These are phyloP conservation scores for Staphylotrichum tortipilum DNA, from an alignment of 495 filamentous ascomycete genomes.

Conservation along the genomic window DNA sequence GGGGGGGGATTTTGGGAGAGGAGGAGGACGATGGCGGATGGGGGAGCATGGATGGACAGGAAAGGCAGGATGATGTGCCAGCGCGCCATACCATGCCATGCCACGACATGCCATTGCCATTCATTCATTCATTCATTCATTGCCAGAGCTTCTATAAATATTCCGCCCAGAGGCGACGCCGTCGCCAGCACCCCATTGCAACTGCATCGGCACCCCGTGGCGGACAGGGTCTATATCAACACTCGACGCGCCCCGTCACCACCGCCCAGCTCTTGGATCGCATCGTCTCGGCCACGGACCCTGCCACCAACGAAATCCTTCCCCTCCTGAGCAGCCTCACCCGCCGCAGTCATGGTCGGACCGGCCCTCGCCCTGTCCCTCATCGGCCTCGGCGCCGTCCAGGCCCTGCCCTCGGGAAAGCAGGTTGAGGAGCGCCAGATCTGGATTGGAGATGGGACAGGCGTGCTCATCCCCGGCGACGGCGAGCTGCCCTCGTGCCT, in stretches of 20 bases:
- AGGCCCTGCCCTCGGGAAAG: constrained; percentile 19
- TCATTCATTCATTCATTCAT: no score
- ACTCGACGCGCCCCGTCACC: constrained; percentile 1
- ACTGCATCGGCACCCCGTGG: background rate
- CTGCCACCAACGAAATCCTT: constrained; percentile 5
- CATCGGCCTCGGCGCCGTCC: constrained; percentile 23
- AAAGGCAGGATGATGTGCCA: no score
- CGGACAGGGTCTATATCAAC: constrained; percentile 17
- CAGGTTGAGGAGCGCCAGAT: constrained; percentile 13
- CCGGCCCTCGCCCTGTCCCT: constrained; percentile 22
- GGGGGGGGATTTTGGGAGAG: no score
- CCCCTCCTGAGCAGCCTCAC: constrained; percentile 1
- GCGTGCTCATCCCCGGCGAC: constrained; percentile 3
- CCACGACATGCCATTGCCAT: no score
- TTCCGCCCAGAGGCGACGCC: constrained; percentile 2
- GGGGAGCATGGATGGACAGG: no score
- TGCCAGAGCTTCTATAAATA: constrained; percentile 24
- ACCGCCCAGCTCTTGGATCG: background rate
- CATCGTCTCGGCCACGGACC: constrained; percentile 8
- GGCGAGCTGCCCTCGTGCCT: constrained; percentile 7
- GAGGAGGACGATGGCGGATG: no score
- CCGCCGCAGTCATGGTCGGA: constrained; percentile 22
- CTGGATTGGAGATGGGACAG: constrained; percentile 9
- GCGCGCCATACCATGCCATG: no score
- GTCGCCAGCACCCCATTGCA: background rate